Evolutionary conservation across 495 filamentous ascomycete species (phyloP), one percentile per base, ranked within the genome.

Genomic region (Lasiosphaeria hispida): DNA sequence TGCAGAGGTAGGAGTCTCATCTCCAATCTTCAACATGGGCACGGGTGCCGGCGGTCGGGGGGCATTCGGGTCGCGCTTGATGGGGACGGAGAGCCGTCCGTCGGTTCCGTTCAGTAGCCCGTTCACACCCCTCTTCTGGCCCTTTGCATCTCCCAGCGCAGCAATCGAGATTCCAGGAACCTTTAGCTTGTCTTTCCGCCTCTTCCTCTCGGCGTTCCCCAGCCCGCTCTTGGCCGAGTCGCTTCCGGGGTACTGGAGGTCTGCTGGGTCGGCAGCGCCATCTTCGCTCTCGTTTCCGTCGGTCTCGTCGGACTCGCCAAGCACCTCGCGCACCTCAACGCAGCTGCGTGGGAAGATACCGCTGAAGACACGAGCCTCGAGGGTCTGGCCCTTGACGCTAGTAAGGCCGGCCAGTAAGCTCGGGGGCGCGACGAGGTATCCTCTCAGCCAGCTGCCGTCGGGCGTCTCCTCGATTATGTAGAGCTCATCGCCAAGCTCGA

Each of bases 391-490:
- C 72, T 90, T 96, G 61, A 85, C 85, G 67, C 87, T 91, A 5
- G 95, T 97, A 63, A 98, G 79, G 37, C 93, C 95, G 14, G 94
- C 90, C 48, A 97, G 83, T 62, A 98, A 76, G 45, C 90, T 96
- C 6, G 95, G 95, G 7, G 94, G 94, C 65, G 93, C 90, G 57
- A 97, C 87, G 45, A 98, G 81, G 74, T 98, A 98, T 40, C 94
- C 94, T 13, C 94, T 86, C 66, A 89, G 92, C 95, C 95, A 98
- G 66, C 90, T 82, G 60, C 87, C 88, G 73, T 95, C 82, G 18
- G 71, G 73, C 3, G 92, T 92, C 72, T 96, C 90, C 75, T 98
- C 94, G 67, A 98, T 96, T 55, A 98, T 96, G 74, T 98, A 98
- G 51, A 98, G 79, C 72, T 97, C 94, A 80, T 98, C 94, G 68